Conservation (phyloP, 768 basidiomycete species). For the Boletus reticuloceps region DNA sequence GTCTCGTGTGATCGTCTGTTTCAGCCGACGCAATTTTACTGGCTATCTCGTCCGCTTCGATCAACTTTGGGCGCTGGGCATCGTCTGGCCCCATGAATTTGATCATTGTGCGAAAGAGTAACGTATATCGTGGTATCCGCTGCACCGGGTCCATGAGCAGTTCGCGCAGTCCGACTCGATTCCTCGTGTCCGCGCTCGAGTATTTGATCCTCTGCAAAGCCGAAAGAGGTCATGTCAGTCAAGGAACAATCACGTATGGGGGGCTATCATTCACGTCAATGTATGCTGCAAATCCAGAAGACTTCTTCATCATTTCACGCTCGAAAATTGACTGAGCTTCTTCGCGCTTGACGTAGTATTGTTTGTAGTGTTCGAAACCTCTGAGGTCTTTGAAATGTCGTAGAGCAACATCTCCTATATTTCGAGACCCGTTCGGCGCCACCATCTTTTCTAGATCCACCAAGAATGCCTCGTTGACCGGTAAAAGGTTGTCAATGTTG, state of each 20-base stretch:
- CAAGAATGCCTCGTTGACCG: conserved; percentile 87
- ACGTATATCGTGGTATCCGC: conserved; percentile 90
- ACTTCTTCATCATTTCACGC: conserved; percentile 74
- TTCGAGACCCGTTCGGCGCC: conserved; percentile 51
- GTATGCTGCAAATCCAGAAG: conserved; percentile 79
- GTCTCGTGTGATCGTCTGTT: conserved; percentile 86
- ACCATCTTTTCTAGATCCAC: conserved; percentile 79
- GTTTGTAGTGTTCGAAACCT: conserved; percentile 89
- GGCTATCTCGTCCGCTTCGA: conserved; percentile 84
- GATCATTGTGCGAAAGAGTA: conserved; percentile 90
- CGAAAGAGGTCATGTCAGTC: conserved; percentile 1
- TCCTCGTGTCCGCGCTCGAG: conserved; percentile 65
- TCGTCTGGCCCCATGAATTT: conserved; percentile 83
- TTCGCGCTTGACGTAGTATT: conserved; percentile 90
- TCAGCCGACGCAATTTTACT: conserved; percentile 90
- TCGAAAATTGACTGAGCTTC: conserved; percentile 89
- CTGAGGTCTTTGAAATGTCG: conserved; percentile 80
- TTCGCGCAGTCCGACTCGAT: conserved; percentile 86
- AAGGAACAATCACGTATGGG: conserved; percentile 7
- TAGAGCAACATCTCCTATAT: conserved; percentile 80
- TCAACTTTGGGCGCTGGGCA: conserved; percentile 71
- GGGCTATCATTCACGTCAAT: conserved; percentile 70
- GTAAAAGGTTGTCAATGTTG: conserved; percentile 86
- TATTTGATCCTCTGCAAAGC: conserved; percentile 78
- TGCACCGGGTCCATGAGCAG: conserved; percentile 96